Percentiles rank a stretch among this genome's conserved stretches.
Conservation (phyloP, 2,329 filamentous ascomycete genomes). For the Alternaria consortialis region DNA sequence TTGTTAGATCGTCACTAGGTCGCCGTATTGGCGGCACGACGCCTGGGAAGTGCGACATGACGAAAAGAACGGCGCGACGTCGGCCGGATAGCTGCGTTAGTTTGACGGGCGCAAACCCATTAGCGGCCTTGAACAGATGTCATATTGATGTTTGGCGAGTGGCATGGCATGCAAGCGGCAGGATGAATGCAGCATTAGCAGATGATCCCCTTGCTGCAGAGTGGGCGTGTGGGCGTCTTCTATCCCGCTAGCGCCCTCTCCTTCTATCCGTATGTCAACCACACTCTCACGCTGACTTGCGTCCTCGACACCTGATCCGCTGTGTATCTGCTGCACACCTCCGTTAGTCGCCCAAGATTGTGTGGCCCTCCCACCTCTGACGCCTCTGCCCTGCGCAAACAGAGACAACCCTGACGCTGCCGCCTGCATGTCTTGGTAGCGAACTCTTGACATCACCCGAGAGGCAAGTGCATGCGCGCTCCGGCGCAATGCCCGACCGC, state of each 20-base stretch:
- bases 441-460: constrained; percentile 34
- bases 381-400: constrained; percentile 6
- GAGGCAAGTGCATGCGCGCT: constrained; percentile 41
- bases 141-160: constrained; percentile 6
- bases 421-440: constrained; percentile 29
- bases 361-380: constrained; percentile 5
- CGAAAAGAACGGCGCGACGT: constrained; percentile 15
- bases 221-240: constrained; percentile 2
- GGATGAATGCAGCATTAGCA: constrained; percentile 8
- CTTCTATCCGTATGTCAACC: constrained; percentile 7
- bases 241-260: constrained; percentile 12
- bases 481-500: constrained; percentile 43
- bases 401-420: constrained; percentile 21
- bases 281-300: constrained; percentile 14
- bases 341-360: constrained; percentile 8
- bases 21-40: neutral
- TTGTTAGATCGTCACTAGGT: neutral
- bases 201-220: constrained; percentile 9
- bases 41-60: constrained; percentile 10
- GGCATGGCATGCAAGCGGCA: neutral
- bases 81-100: constrained; percentile 9
- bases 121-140: constrained; percentile 2
- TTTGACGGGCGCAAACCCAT: neutral
- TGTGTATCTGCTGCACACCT: constrained; percentile 11
- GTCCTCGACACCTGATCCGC: constrained; percentile 17